Conservation (phyloP, 2,329 filamentous ascomycete genomes). For the Ceratocystis papillata region DNA sequence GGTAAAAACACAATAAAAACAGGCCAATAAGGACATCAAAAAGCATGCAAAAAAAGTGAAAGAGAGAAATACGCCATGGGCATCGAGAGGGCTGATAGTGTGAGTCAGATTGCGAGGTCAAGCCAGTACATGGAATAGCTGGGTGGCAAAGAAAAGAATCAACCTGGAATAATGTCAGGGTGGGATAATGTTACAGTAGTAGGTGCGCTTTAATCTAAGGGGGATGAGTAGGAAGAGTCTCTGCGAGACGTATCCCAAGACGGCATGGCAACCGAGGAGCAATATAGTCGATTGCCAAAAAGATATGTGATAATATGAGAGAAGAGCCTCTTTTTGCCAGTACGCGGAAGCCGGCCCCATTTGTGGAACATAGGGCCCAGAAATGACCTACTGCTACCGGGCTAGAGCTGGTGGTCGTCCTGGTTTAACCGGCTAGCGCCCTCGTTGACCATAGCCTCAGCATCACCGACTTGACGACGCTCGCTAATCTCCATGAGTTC, state of each 20-base stretch:
- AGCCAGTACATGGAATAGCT: neutral
- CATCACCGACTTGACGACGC: conserved; percentile 82
- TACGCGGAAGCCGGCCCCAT: neutral
- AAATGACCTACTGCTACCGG: conserved; percentile 6
- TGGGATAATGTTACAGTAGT: conserved; percentile 7
- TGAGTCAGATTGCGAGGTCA: neutral
- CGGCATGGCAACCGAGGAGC: neutral
- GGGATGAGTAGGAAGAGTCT: neutral
- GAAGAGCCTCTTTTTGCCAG: conserved; percentile 1
- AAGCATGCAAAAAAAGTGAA: neutral
- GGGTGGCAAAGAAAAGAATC: neutral
- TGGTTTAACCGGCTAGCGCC: conserved; percentile 29
- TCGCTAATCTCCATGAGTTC: conserved; percentile 63
- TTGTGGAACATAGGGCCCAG: neutral
- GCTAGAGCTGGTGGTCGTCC: conserved; percentile 33
- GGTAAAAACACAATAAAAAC: neutral
- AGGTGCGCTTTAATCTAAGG: neutral
- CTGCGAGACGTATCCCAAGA: neutral
- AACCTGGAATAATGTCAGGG: neutral
- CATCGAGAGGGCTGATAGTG: neutral
- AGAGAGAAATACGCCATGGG: neutral
- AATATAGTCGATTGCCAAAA: neutral
- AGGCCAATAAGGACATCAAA: neutral
- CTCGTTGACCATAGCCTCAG: conserved; percentile 61
- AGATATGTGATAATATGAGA: conserved; percentile 8